phyloP scores from a whole-genome alignment of 2,329 filamentous ascomycete species.

The Fusarium fracticaudum region DNA sequence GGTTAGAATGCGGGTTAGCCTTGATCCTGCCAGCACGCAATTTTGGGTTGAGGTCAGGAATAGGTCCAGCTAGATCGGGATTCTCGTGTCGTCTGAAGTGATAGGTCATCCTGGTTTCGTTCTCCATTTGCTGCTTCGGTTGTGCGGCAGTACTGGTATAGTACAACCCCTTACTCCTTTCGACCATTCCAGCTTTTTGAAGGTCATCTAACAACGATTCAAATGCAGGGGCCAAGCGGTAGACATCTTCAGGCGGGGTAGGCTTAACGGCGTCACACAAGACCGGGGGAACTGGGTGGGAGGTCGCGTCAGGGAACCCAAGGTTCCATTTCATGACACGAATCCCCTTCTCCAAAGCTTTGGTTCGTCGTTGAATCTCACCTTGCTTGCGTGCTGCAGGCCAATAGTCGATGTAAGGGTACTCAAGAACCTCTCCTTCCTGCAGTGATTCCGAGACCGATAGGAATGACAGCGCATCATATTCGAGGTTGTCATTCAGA shows the following conservation, averaged over 20 bases:
- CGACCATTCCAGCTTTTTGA: fast-evolving
- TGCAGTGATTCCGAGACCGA: background rate
- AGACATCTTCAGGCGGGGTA: background rate
- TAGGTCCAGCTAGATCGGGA: background rate
- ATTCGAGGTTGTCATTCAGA: background rate
- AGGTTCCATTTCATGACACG: background rate
- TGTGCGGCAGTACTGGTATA: background rate
- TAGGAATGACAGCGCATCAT: background rate
- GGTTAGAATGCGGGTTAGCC: background rate
- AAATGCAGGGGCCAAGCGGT: background rate
- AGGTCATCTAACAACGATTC: background rate
- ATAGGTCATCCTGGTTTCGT: background rate
- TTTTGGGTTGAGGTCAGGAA: too few relatives aligned
- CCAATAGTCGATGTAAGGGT: background rate
- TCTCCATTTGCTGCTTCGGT: background rate
- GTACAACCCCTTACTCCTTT: fast-evolving
- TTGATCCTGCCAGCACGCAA: fast-evolving
- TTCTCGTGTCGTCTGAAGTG: background rate
- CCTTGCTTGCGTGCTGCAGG: background rate
- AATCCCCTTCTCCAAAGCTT: background rate
- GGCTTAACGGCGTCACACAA: fast-evolving
- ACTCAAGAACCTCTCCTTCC: background rate
- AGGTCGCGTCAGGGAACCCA: fast-evolving
- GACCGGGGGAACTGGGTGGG: background rate
- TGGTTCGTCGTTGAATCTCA: background rate